Base-by-base conservation (phyloP, 1,284 basidiomycete genomes). In the Marasmius sp. region DNA sequence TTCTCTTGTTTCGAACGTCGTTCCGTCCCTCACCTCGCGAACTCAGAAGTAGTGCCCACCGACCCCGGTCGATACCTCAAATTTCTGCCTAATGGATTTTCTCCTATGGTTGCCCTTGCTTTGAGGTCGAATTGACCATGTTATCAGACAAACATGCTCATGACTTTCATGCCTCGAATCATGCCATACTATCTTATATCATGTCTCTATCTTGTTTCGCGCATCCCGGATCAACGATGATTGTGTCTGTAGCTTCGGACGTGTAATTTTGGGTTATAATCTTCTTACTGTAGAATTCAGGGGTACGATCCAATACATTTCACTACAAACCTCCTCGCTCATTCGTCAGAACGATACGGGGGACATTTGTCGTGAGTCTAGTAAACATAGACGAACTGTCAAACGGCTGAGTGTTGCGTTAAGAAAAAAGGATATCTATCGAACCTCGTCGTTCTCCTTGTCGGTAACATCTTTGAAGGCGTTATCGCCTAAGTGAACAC, bases 391-490 rank as follows among this genome's bases (percentile, higher is more conserved):
- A 54, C 52, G 38, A 54, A 54, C 52, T 54, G 16, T 37, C 18
- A 33, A 27, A 34, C 14, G 20, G 33, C 20, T 52, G 6, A 52
- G 50, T n/a, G 27, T 27, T 27, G 27, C 27, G 27, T 27, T 27
- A 27, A 27, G 34, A 22, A 34, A 6, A 52, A 22, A 3, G 20
- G 16, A 51, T 56, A 37, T 12, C 20, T 36, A 54, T 37, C 22
- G 27, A 27, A 65, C 64, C 61, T 65, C 61, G 57, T 65, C 64
- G 45, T 65, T 65, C 38, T 65, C 38, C 45, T 50, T 39, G 47
- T 65, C 64, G 34, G 64, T 65, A 37, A 63, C 39, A 51, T 65
- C 64, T 20, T 41, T 51, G 54, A 62, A 60, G 22, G 55, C 64
- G 27, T 64, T 61, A 38, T 57, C 61, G 43, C 64, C 56, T 41